Percentiles rank a stretch among this genome's conserved stretches.
These are phyloP conservation scores for Ceratobasidium sp. DNA, from an alignment of 1,284 basidiomycete species.

Conservation along the genomic window DNA sequence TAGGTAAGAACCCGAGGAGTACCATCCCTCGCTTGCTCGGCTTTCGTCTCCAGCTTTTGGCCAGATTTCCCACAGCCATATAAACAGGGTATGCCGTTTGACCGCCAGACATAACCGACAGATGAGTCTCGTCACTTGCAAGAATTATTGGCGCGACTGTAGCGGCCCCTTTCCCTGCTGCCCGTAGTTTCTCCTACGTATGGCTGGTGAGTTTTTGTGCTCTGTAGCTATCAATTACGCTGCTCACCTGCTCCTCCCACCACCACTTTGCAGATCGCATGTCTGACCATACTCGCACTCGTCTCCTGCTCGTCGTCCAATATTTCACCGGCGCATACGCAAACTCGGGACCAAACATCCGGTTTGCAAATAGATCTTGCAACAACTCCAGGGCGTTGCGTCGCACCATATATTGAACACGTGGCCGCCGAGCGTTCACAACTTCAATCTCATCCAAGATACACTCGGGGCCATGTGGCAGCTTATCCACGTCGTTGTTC, in stretches of 20 bases:
- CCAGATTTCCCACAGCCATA: constrained; percentile 41
- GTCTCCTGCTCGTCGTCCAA: not conserved
- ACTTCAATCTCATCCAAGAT: not conserved
- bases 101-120: constrained; percentile 33
- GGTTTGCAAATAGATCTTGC: constrained; percentile 1
- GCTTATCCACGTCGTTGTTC: not conserved
- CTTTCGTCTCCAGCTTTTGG: constrained; percentile 15
- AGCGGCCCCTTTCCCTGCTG: not conserved
- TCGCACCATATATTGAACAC: not conserved
- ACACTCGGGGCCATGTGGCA: not conserved
- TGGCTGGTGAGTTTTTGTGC: not conserved
- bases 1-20: too few relatives aligned
- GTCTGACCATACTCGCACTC: not conserved
- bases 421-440: too few relatives aligned
- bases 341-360: not conserved
- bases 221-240: not conserved
- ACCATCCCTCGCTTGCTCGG: constrained; percentile 4
- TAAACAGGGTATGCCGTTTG: too few relatives aligned
- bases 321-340: not conserved
- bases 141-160: constrained; percentile 14
- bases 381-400: not conserved
- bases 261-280: not conserved
- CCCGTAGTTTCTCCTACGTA: not conserved
- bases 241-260: constrained; percentile 14
- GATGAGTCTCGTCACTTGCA: constrained; percentile 38